Percentiles rank a stretch among this genome's conserved stretches.
phyloP scores from a whole-genome alignment of 352 stramenopile genomes.

The Phytophthora tubulina region DNA sequence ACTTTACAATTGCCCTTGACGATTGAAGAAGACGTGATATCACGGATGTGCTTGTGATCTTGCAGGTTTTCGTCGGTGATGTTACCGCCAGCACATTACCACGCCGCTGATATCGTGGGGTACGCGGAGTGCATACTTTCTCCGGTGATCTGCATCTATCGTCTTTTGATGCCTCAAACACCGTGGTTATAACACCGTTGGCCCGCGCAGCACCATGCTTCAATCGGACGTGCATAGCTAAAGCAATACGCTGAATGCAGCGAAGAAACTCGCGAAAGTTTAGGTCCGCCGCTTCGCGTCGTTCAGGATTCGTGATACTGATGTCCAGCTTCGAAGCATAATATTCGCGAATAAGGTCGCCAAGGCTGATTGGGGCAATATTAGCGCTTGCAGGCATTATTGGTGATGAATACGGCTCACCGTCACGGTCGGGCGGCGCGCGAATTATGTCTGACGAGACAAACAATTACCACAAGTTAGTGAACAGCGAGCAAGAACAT shows the following conservation, averaged over 20 bases:
- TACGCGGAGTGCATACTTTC: slow-evolving; percentile 34
- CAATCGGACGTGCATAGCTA: slow-evolving; percentile 68
- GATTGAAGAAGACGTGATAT: slow-evolving; percentile 67
- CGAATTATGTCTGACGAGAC: slow-evolving; percentile 55
- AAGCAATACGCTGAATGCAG: slow-evolving; percentile 70
- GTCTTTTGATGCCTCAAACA: slow-evolving; percentile 66
- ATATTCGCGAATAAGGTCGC: slow-evolving; percentile 76
- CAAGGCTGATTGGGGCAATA: slow-evolving; percentile 67
- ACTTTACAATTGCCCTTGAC: slow-evolving; percentile 48
- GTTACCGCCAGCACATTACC: slow-evolving; percentile 57
- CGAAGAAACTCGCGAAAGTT: slow-evolving; percentile 82
- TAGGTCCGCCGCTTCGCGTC: slow-evolving; percentile 62
- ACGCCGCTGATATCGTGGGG: slow-evolving; percentile 59
- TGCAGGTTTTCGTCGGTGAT: slow-evolving; percentile 62
- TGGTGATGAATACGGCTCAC: slow-evolving; percentile 57
- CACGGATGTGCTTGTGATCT: slow-evolving; percentile 71
- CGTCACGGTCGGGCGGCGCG: slow-evolving; percentile 54
- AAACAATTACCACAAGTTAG: slow-evolving; percentile 9
- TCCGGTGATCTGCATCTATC: slow-evolving; percentile 41
- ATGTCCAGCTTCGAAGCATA: slow-evolving; percentile 81
- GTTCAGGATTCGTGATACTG: slow-evolving; percentile 60
- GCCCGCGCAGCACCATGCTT: slow-evolving; percentile 19
- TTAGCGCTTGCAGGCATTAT: slow-evolving; percentile 34
- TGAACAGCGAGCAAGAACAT: not conserved
- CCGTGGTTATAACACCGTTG: slow-evolving; percentile 56